Evolutionary conservation across 164 flowering plant species (phyloP), one percentile per base, ranked within the genome.

Genomic region (Macadamia integrifolia): DNA sequence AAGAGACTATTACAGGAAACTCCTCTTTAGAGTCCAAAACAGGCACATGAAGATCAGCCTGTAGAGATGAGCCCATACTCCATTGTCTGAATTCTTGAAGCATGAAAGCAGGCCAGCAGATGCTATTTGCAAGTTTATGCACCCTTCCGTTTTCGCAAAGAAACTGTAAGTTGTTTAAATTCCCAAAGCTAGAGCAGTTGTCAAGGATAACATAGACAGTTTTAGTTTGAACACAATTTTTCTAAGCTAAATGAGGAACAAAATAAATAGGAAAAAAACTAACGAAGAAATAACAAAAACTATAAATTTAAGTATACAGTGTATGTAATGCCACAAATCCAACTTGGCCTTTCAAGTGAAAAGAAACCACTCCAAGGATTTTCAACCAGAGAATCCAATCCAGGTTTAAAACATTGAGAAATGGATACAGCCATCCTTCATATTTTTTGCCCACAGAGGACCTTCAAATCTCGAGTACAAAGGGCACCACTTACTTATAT

Each of bases 111-210:
- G 87, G 87, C 61, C 85, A 83, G 78, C 97, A 94, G 74, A 90
- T 85, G 80, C 90, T 90, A 80, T 90, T 94, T 65, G 97, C 95
- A 78, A 94, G 87, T 75, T 94, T 94, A 58, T 94, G 97, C 65
- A 92, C 84, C 70, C 99, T 86, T 67, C 99, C 99, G 77, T 83
- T 88, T 81, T 94, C 99, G 73, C 90, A 92, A 11, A 94, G 82
- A 70, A 94, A 94, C 77, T 90, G 97, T 87, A 94, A 80, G 76
- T 90, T 92, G 80, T 78, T 88, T 75, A 94, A 68, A 82, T 89
- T 94, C 52, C 92, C 97, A 82, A 83, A 94, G 73, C 99, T 94
- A 78, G 28, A 78, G 32, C 31, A 69, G 49, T 66, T 12, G 81
- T 90, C 78, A 92, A 92, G 92, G 87, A 59, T 42, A 62, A 46